These are phyloP conservation scores for Apiotrichum veenhuisii DNA, from an alignment of 1,284 basidiomycete genomes.

Conservation along the genomic window DNA sequence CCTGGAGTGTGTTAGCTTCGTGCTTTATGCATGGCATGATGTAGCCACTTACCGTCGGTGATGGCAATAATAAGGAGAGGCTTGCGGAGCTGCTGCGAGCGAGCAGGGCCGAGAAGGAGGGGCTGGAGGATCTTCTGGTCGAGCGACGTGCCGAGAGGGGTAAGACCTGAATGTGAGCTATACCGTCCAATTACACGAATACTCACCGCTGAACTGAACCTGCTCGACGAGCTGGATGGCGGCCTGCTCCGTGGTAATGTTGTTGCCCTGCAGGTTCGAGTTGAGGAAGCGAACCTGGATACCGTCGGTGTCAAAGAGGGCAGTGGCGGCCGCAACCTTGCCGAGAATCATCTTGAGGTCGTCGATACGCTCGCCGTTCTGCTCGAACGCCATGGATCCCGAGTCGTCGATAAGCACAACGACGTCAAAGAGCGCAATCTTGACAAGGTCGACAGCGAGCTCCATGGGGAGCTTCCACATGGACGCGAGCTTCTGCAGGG, in stretches of 20 bases:
- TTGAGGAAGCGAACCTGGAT: constrained; percentile 53
- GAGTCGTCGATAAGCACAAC: constrained; percentile 50
- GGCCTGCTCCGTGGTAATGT: constrained; percentile 46
- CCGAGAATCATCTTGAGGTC: constrained; percentile 50
- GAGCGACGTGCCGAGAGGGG: constrained; percentile 50
- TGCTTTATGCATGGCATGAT: too few relatives aligned
- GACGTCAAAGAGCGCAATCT: constrained; percentile 49
- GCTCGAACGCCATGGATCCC: constrained; percentile 50
- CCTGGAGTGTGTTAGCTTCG: background rate
- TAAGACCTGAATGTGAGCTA: constrained; percentile 45
- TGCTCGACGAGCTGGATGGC: constrained; percentile 36
- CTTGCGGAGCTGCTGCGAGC: constrained; percentile 46
- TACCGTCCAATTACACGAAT: constrained; percentile 16
- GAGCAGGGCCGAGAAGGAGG: constrained; percentile 51
- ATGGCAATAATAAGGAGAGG: constrained; percentile 51
- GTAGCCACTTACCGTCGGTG: constrained; percentile 38
- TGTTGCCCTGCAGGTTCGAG: constrained; percentile 49
- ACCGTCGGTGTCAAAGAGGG: constrained; percentile 53
- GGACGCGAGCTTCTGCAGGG: constrained; percentile 45
- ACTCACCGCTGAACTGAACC: constrained; percentile 32
- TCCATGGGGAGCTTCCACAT: constrained; percentile 52
- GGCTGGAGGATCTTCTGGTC: constrained; percentile 53
- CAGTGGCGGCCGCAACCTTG: constrained; percentile 48
- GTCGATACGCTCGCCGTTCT: constrained; percentile 48
- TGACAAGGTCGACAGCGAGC: constrained; percentile 50